Percentiles rank a stretch among this genome's conserved stretches.
phyloP scores from a whole-genome alignment of 2,329 filamentous ascomycete genomes.

The Fusarium kyushuense region DNA sequence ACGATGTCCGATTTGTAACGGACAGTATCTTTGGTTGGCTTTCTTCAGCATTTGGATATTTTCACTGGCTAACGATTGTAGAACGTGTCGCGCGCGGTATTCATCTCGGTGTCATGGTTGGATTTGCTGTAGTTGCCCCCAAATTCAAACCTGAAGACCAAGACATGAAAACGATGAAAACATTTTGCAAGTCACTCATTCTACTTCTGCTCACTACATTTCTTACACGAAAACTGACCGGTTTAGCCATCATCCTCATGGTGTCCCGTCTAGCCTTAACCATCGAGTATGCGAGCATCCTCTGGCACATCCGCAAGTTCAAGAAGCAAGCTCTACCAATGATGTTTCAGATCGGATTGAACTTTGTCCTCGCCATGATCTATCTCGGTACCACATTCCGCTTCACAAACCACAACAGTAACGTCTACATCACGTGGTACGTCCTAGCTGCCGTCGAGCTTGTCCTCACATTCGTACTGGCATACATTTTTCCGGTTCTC shows the following conservation, averaged over 20 bases:
- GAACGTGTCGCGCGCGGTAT: conserved; percentile 68
- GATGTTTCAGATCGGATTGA: conserved; percentile 52
- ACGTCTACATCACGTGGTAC: conserved; percentile 63
- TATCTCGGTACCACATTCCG: conserved; percentile 59
- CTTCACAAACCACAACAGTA: conserved; percentile 52
- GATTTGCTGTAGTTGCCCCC: conserved; percentile 71
- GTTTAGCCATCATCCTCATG: conserved; percentile 59
- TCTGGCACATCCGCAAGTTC: conserved; percentile 58
- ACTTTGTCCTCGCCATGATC: conserved; percentile 52
- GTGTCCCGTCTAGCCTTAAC: conserved; percentile 65
- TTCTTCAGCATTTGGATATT: accelerated
- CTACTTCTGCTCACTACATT: background rate
- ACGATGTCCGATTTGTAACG: conserved; percentile 73
- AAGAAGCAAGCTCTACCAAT: conserved; percentile 54
- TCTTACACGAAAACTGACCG: background rate
- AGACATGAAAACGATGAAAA: conserved; percentile 53
- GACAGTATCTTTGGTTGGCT: conserved; percentile 69
- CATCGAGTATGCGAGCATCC: conserved; percentile 64
- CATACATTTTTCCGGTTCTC: conserved; percentile 66
- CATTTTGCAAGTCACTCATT: conserved; percentile 53
- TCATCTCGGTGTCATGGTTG: conserved; percentile 74
- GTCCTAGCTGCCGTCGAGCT: conserved; percentile 66
- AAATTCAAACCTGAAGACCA: conserved; percentile 57
- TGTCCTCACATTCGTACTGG: conserved; percentile 63
- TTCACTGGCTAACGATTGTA: conserved; percentile 6